Evolutionary conservation across 176 grass and related monocot genomes (phyloP).

Genomic region (Tuctoria greenei): DNA sequence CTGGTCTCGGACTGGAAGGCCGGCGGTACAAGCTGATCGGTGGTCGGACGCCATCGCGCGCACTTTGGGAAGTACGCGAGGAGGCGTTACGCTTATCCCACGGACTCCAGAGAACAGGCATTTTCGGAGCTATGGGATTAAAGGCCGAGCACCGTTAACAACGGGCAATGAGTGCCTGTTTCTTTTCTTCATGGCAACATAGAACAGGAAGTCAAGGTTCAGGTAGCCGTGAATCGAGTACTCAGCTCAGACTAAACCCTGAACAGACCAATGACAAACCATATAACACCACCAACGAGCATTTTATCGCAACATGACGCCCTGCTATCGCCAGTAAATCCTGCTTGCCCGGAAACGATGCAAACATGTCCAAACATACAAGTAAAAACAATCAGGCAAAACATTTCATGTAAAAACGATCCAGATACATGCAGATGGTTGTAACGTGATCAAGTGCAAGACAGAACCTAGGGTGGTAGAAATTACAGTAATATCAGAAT

Average conservation of each 20-base stretch:
- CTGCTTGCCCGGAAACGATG: background rate
- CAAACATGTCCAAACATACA: background rate
- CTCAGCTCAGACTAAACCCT: background rate
- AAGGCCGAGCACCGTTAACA: too few species aligned
- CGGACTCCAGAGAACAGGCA: too few species aligned
- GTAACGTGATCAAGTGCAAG: constrained; percentile 3
- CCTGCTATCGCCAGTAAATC: background rate
- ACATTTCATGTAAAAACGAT: background rate
- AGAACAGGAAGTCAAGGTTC: background rate
- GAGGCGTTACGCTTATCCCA: too few species aligned
- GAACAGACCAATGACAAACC: background rate
- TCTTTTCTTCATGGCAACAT: background rate
- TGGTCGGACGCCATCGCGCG: too few species aligned
- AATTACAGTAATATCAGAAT: constrained; percentile 11
- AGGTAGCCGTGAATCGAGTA: background rate
- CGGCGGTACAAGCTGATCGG: too few species aligned
- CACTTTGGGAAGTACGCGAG: too few species aligned
- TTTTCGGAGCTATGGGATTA: too few species aligned
- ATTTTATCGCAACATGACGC: background rate
- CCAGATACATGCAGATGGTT: background rate
- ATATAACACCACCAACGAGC: background rate
- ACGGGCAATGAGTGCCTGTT: background rate
- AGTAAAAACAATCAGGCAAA: background rate
- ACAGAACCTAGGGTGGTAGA: constrained; percentile 36
- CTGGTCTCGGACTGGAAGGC: too few species aligned